These are phyloP conservation scores for Cercospora beticola DNA, from an alignment of 2,329 filamentous ascomycete species.

Conservation along the genomic window DNA sequence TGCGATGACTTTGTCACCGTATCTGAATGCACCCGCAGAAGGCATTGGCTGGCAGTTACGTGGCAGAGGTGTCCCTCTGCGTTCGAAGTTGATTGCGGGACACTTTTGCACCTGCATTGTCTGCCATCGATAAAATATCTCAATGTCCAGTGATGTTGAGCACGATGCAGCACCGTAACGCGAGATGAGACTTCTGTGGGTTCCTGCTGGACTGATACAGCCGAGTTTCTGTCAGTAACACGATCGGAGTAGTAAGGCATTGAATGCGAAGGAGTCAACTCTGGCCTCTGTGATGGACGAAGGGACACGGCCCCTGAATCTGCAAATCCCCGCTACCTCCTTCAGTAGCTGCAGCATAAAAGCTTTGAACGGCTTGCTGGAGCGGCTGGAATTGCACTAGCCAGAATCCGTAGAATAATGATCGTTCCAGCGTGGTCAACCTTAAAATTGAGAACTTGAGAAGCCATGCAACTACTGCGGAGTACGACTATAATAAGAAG, in stretches of 20 bases:
- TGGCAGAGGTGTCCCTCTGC: not conserved
- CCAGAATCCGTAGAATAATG: not conserved
- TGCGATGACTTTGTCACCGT: not conserved
- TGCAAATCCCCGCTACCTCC: not conserved
- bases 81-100: not conserved
- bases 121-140: not conserved
- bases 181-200: not conserved
- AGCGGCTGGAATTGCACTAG: not conserved
- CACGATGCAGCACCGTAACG: not conserved
- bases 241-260: not conserved
- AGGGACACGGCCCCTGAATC: not conserved
- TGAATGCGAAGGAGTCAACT: not conserved
- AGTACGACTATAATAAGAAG: not conserved
- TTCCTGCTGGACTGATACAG: not conserved
- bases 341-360: not conserved
- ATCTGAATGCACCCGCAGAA: not conserved
- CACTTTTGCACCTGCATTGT: not conserved
- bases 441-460: not conserved
- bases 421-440: not conserved
- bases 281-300: not conserved
- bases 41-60: not conserved
- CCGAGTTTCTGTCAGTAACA: not conserved
- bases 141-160: not conserved
- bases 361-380: not conserved
- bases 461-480: not conserved